Conservation (phyloP, 179 eudicot species). For the Beta macrorhiza region DNA sequence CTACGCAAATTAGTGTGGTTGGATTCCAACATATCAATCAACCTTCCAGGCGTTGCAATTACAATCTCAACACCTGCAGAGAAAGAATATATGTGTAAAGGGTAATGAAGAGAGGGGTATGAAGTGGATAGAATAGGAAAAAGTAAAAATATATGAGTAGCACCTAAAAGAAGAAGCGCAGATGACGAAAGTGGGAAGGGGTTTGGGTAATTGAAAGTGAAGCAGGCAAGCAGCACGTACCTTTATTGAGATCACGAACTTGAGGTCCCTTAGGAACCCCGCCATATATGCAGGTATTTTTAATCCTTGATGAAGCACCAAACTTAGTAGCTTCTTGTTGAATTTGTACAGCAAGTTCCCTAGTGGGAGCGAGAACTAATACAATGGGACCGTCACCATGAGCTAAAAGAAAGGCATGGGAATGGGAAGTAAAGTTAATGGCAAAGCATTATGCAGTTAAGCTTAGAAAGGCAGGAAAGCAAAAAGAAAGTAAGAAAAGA, state of each 20-base stretch:
- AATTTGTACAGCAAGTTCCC: constrained; percentile 97
- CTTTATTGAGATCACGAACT: constrained; percentile 93
- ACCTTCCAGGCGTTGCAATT: constrained; percentile 92
- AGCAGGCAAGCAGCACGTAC: constrained; percentile 50
- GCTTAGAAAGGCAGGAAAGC: no score
- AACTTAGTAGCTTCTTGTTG: constrained; percentile 92
- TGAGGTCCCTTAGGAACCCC: constrained; percentile 99
- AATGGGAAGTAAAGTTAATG: constrained; percentile 9
- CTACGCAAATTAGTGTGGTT: constrained; percentile 81
- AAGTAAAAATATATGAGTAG: constrained; percentile 22
- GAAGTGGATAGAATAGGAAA: not conserved
- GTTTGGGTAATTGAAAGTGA: constrained; percentile 4
- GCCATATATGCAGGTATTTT: constrained; percentile 95
- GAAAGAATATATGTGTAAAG: constrained; percentile 13
- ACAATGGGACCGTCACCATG: constrained; percentile 95
- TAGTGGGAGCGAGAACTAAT: constrained; percentile 88
- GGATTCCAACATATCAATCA: constrained; percentile 93
- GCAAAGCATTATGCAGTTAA: no score
- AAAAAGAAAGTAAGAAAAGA: no score
- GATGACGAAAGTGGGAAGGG: constrained; percentile 34
- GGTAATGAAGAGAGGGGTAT: constrained; percentile 13
- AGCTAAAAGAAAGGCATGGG: constrained; percentile 38
- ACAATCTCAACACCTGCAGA: constrained; percentile 90
- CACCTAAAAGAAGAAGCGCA: constrained; percentile 51
- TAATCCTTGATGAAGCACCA: constrained; percentile 66